Percentiles rank a stretch among this genome's conserved stretches.
Evolutionary conservation across 495 filamentous ascomycete genomes (phyloP).

Genomic region (Annulohypoxylon nitens): DNA sequence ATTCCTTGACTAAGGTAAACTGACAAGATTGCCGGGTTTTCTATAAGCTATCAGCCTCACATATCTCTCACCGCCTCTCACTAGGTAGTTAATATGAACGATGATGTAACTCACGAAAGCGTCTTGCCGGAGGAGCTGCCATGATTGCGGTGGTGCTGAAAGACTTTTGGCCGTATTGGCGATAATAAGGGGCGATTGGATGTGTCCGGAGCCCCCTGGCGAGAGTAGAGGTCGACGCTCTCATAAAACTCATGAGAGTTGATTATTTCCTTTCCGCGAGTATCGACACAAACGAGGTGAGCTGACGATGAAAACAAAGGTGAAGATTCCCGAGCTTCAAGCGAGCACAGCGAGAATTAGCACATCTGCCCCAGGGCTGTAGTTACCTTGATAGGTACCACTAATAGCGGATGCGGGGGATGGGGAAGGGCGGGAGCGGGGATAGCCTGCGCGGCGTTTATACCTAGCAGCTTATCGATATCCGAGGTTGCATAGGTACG

Average conservation of each 20-base stretch:
- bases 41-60: slow-evolving; percentile 55
- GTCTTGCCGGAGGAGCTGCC: slow-evolving; percentile 49
- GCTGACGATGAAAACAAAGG: background rate
- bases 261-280: background rate
- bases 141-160: slow-evolving; percentile 47
- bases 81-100: background rate
- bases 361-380: background rate
- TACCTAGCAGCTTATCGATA: slow-evolving; percentile 7
- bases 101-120: slow-evolving; percentile 54
- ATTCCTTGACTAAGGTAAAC: slow-evolving; percentile 30
- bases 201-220: slow-evolving; percentile 23
- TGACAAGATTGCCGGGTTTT: slow-evolving; percentile 78
- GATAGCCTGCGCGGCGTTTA: background rate
- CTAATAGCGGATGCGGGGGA: slow-evolving; percentile 28
- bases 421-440: slow-evolving; percentile 7
- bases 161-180: slow-evolving; percentile 19
- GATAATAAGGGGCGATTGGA: slow-evolving; percentile 18
- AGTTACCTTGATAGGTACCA: slow-evolving; percentile 1
- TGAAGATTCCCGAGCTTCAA: slow-evolving; percentile 22
- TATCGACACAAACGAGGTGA: slow-evolving; percentile 4
- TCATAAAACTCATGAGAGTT: slow-evolving; percentile 29
- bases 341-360: slow-evolving; percentile 10
- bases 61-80: background rate
- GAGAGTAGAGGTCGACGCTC: slow-evolving; percentile 14
- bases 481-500: background rate